Conservation (phyloP, 2,329 filamentous ascomycete genomes). For the Parafenestella ontariensis region DNA sequence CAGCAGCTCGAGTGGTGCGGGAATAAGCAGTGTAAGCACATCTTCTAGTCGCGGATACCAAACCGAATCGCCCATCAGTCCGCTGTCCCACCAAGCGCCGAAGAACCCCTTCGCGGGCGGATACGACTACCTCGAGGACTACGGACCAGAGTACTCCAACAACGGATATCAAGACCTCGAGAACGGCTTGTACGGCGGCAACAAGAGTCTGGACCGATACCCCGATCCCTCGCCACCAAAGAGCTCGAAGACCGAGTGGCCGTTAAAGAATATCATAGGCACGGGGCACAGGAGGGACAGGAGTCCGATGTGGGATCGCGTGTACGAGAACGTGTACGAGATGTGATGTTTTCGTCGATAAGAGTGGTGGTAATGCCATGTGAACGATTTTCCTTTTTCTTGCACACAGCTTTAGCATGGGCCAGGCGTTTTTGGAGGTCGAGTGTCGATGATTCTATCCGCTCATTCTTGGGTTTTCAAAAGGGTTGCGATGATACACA, state of each 20-base stretch:
- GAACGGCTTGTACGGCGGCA: conserved; percentile 40
- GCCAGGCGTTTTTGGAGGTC: neutral
- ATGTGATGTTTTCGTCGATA: conserved; percentile 10
- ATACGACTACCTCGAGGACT: conserved; percentile 41
- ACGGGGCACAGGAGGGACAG: conserved; percentile 24
- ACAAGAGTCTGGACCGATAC: conserved; percentile 37
- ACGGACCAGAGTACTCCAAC: conserved; percentile 37
- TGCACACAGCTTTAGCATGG: neutral
- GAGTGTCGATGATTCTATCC: neutral
- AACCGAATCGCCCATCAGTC: conserved; percentile 22
- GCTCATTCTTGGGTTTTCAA: neutral
- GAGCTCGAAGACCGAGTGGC: conserved; percentile 40
- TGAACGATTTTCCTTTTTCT: neutral
- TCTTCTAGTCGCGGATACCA: conserved; percentile 12
- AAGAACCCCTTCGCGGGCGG: conserved; percentile 37
- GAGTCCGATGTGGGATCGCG: conserved; percentile 43
- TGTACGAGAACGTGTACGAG: no score
- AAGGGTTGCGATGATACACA: conserved; percentile 1
- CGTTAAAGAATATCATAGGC: conserved; percentile 32
- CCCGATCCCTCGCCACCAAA: conserved; percentile 21
- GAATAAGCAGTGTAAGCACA: conserved; percentile 13
- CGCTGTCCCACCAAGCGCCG: conserved; percentile 13
- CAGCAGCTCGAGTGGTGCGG: conserved; percentile 34
- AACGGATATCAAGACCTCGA: conserved; percentile 26
- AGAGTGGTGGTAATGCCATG: conserved; percentile 6